These are phyloP conservation scores for Backusella psychrophila DNA, from an alignment of 192 early-diverging fungal genomes.

Conservation along the genomic window DNA sequence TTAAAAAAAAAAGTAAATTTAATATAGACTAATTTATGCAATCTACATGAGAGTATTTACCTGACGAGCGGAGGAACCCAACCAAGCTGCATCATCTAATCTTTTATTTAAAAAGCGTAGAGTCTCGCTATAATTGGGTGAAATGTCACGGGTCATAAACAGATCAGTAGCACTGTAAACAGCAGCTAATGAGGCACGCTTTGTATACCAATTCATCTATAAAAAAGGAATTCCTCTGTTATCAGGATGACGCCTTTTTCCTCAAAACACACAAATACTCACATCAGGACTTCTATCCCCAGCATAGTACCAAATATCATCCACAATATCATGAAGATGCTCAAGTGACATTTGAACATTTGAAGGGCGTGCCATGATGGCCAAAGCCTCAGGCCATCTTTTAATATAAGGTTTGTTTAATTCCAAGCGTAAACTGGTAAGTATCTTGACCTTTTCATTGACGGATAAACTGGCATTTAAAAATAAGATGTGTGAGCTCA, in stretches of 20 bases:
- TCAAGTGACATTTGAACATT: conserved; percentile 68
- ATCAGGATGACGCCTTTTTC: too few relatives aligned
- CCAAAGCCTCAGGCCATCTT: conserved; percentile 78
- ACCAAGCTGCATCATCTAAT: conserved; percentile 63
- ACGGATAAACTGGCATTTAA: conserved; percentile 33
- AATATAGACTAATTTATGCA: background rate
- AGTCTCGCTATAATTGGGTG: conserved; percentile 70
- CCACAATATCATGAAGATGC: conserved; percentile 69
- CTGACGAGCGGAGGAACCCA: conserved; percentile 51
- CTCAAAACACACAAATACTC: conserved; percentile 11
- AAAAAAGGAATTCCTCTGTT: too few relatives aligned
- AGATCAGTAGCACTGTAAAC: conserved; percentile 88
- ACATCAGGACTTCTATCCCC: conserved; percentile 82
- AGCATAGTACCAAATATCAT: conserved; percentile 87
- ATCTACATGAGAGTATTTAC: conserved; percentile 12
- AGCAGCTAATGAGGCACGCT: conserved; percentile 75
- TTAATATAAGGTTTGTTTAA: conserved; percentile 69
- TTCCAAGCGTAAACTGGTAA: conserved; percentile 62
- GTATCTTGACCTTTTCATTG: conserved; percentile 57
- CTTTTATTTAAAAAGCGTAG: conserved; percentile 78
- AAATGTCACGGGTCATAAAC: conserved; percentile 90
- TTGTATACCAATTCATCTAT: conserved; percentile 86
- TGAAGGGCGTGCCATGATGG: conserved; percentile 77
- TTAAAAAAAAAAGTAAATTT: background rate
- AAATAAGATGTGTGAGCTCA: background rate